A percentile compares a stretch with the other conserved stretches of the same genome.
Conservation (phyloP, 108 stramenopile genomes). For the Pseudonitzschia delicatissima region DNA sequence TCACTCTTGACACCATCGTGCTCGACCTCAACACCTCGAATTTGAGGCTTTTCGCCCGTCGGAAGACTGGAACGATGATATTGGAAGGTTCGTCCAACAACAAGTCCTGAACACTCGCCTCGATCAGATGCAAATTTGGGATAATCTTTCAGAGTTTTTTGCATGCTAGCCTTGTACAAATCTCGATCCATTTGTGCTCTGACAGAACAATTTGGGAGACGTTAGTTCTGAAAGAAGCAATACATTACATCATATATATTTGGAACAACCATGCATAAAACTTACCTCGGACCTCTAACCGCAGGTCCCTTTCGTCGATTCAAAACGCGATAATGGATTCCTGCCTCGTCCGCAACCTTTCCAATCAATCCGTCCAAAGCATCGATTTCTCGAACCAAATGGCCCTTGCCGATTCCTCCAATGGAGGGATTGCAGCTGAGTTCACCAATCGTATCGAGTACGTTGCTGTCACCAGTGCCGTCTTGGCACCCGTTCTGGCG, state of each 20-base stretch:
- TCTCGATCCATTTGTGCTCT: constrained; percentile 96
- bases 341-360: constrained; percentile 85
- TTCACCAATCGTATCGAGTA: constrained; percentile 90
- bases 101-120: constrained; percentile 92
- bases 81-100: constrained; percentile 71
- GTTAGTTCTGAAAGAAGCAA: background rate
- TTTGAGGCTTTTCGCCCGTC: constrained; percentile 58
- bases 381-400: constrained; percentile 96
- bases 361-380: constrained; percentile 97
- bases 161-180: constrained; percentile 91
- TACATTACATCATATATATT: background rate
- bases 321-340: constrained; percentile 93
- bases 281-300: constrained; percentile 70
- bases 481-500: constrained; percentile 89
- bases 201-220: background rate
- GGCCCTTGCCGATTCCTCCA: constrained; percentile 99
- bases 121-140: constrained; percentile 80
- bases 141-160: constrained; percentile 47
- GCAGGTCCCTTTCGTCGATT: constrained; percentile 93
- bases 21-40: constrained; percentile 74
- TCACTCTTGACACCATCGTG: constrained; percentile 56
- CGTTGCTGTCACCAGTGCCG: constrained; percentile 92
- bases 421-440: constrained; percentile 97
- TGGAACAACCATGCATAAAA: background rate
- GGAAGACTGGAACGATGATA: background rate